phyloP scores from a whole-genome alignment of 2,329 filamentous ascomycete genomes.

The Tolypocladium paradoxum region DNA sequence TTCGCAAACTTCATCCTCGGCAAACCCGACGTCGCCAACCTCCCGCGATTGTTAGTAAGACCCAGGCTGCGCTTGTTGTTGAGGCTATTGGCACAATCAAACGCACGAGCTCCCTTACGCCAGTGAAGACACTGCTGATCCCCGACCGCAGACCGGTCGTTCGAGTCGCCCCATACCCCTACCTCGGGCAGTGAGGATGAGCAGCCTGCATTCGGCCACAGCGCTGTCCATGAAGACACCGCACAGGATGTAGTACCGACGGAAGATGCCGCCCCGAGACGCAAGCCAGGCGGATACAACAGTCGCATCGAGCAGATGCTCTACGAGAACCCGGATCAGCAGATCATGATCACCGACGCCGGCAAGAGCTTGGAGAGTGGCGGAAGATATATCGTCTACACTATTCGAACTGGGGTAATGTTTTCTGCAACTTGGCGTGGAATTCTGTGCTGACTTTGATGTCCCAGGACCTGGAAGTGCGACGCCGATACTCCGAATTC shows the following conservation, averaged over 20 bases:
- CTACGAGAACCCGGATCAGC: conserved; percentile 83
- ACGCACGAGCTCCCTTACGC: neutral
- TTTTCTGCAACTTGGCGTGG: neutral
- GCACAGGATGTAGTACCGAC: conserved; percentile 36
- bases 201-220: conserved; percentile 29
- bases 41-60: conserved; percentile 45
- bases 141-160: conserved; percentile 24
- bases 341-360: conserved; percentile 86
- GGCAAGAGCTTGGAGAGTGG: conserved; percentile 91
- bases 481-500: conserved; percentile 93
- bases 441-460: neutral
- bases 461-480: conserved; percentile 79
- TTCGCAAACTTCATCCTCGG: conserved; percentile 59
- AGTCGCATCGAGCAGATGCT: conserved; percentile 96
- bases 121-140: neutral
- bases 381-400: conserved; percentile 92
- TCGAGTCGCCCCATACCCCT: conserved; percentile 60
- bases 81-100: neutral
- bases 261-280: conserved; percentile 38
- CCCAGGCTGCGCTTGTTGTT: neutral
- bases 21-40: conserved; percentile 53
- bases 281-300: conserved; percentile 80
- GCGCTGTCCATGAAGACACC: conserved; percentile 20
- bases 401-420: conserved; percentile 83
- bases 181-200: conserved; percentile 60